Conservation (phyloP, 2,329 filamentous ascomycete genomes). For the Clonostachys byssicola region DNA sequence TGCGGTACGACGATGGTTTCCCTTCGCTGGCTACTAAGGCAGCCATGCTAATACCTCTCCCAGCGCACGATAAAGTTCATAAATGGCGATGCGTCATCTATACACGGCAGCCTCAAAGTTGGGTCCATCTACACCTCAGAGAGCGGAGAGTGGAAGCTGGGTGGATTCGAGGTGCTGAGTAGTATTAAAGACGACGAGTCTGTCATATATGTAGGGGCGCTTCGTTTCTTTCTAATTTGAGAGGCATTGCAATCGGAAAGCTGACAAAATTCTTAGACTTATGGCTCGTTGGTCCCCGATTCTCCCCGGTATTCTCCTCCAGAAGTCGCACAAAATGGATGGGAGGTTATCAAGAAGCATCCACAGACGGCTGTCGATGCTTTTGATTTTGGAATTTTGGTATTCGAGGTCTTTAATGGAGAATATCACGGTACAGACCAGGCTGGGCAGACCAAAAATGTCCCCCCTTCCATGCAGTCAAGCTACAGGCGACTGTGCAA, state of each 20-base stretch:
- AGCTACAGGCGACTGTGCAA: constrained; percentile 89
- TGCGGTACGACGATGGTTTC: constrained; percentile 50
- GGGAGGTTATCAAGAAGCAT: constrained; percentile 83
- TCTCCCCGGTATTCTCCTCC: constrained; percentile 81
- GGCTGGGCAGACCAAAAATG: constrained; percentile 77
- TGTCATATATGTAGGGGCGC: constrained; percentile 67
- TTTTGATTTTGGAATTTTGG: constrained; percentile 77
- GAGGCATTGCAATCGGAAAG: background rate
- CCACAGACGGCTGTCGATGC: constrained; percentile 81
- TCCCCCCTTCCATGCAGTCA: constrained; percentile 84
- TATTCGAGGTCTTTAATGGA: constrained; percentile 91
- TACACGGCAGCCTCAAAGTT: constrained; percentile 82
- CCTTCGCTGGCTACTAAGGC: background rate
- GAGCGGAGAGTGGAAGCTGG: constrained; percentile 96
- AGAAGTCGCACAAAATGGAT: constrained; percentile 81
- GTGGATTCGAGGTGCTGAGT: constrained; percentile 88
- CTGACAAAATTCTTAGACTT: constrained; percentile 50
- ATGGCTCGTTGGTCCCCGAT: constrained; percentile 83
- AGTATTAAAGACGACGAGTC: constrained; percentile 96
- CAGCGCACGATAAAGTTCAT: constrained; percentile 93
- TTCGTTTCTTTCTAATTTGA: background rate
- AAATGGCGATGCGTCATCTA: constrained; percentile 86
- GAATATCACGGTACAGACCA: constrained; percentile 74
- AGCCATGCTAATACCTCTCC: too few species aligned
- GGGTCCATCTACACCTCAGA: constrained; percentile 91